Evolutionary conservation across 2,329 filamentous ascomycete species (phyloP).

Genomic region (Polytolypa hystricis): DNA sequence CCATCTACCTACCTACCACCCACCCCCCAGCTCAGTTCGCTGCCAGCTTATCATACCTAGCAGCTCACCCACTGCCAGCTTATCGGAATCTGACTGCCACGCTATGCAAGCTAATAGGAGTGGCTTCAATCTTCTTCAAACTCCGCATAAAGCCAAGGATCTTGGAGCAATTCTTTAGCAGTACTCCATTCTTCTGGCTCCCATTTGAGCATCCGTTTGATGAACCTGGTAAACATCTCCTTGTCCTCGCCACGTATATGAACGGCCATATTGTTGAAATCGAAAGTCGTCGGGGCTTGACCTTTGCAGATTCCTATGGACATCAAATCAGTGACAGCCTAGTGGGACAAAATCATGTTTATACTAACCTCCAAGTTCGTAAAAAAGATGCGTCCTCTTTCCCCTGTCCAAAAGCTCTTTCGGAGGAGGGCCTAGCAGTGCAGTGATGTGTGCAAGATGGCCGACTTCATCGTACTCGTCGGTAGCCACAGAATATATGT

Average conservation of each 20-base stretch:
- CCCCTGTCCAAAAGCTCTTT: slow-evolving; percentile 7
- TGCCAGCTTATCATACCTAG: too few species aligned
- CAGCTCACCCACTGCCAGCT: too few species aligned
- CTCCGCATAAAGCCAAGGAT: slow-evolving; percentile 14
- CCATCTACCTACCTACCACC: too few species aligned
- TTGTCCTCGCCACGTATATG: slow-evolving; percentile 20
- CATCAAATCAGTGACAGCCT: slow-evolving; percentile 12
- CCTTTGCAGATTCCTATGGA: slow-evolving; percentile 16
- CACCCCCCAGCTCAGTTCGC: too few species aligned
- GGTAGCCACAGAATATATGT: slow-evolving; percentile 13
- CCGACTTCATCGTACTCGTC: slow-evolving; percentile 13
- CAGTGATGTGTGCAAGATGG: slow-evolving; percentile 13
- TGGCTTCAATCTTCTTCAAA: too few species aligned
- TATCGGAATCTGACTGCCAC: too few species aligned
- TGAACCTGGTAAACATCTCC: slow-evolving; percentile 21
- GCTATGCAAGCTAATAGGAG: too few species aligned
- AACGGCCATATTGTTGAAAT: slow-evolving; percentile 8
- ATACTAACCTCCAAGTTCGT: slow-evolving; percentile 18
- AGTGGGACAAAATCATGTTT: slow-evolving; percentile 3
- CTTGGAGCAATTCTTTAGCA: slow-evolving; percentile 21
- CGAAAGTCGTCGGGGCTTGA: slow-evolving; percentile 9
- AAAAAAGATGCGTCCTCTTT: slow-evolving; percentile 12
- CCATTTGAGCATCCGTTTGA: slow-evolving; percentile 22
- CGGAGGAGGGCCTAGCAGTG: slow-evolving; percentile 10
- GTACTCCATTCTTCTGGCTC: slow-evolving; percentile 21